Base-by-base conservation (phyloP, 2,329 filamentous ascomycete genomes). In the Beauveria asiatica region DNA sequence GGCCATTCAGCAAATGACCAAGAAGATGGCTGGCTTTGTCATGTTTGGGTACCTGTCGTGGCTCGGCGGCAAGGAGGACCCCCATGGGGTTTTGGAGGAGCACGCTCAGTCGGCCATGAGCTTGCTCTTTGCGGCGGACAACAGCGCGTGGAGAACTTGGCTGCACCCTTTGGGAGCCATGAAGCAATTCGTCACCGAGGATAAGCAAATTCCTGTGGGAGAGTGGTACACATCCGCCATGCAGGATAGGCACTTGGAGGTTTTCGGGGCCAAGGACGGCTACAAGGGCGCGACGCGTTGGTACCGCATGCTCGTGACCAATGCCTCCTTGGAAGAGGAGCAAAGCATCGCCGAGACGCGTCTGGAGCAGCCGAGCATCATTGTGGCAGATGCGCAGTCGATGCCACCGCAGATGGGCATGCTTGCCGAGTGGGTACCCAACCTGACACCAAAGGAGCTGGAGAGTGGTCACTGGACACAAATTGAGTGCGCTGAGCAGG, bases 361-460 rank as follows among this genome's bases (percentile, higher is more conserved):
- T 19, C 61, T 67, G 25, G 17, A 57, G 4, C 65, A 67, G 7
- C 63, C 69, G 3, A 59, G 62, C 2, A 60, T 72, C 3, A 65
- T 72, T 41, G 55, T 72, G 5, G 65, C 62, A 0, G 64, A 67
- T 4, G 54, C 50, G 7, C 62, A 65, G 5, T 64, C 67, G 0
- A 60, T 62, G 7, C 16, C 56, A 0, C 67, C 70, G 48, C 69
- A 69, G 49, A 37, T 59, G 9, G 61, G 67, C n/a, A 68, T 71
- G 65, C 27, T 71, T 1, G 59, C 63, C 10, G 59, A 63, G 6
- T 72, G 70, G 70, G 27, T 65, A 1, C 54, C 62, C 0, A 57
- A 77, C 8, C 63, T 81, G 48, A 76, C 73, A 1, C 72, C 75
- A 19, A 70, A 68, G 9, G 66, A 58, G 25, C 30, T 76, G 1